Evolutionary conservation across 306 rosid genomes (phyloP).

Genomic region (Corylus americana): DNA sequence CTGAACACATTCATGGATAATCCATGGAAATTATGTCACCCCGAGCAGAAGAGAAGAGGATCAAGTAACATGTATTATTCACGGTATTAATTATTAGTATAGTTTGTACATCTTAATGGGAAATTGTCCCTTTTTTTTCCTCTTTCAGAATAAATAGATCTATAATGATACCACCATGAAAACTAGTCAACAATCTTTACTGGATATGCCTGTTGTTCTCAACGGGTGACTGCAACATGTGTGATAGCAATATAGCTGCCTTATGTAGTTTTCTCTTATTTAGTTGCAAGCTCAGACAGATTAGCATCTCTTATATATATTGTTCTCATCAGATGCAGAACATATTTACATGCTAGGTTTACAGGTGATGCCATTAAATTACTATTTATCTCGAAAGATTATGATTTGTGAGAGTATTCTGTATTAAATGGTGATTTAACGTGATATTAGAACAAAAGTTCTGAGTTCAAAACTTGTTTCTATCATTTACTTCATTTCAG

Average conservation of each 20-base stretch:
- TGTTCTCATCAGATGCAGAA: background rate
- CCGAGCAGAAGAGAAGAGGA: conserved; percentile 22
- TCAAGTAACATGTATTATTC: conserved; percentile 21
- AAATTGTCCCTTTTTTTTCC: background rate
- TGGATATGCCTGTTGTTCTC: background rate
- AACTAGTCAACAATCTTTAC: background rate
- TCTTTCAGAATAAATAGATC: background rate
- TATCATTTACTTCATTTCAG: too few species aligned
- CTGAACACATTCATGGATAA: conserved; percentile 7
- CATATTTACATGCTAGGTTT: background rate
- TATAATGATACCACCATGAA: background rate
- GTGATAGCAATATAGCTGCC: background rate
- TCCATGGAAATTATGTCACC: conserved; percentile 16
- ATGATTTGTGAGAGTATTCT: too few species aligned
- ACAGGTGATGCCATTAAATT: background rate
- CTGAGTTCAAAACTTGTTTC: too few species aligned
- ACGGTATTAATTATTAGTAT: conserved; percentile 1
- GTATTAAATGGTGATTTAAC: too few species aligned
- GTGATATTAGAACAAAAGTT: too few species aligned
- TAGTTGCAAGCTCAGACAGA: background rate
- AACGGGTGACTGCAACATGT: background rate
- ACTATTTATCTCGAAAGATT: too few species aligned
- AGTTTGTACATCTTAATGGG: conserved; percentile 18
- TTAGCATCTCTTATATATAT: background rate
- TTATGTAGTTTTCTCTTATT: background rate